Percentiles rank a stretch among this genome's conserved stretches.
Conservation (phyloP, 1,139 yeast genomes). For the Saccharomyces hybrid region DNA sequence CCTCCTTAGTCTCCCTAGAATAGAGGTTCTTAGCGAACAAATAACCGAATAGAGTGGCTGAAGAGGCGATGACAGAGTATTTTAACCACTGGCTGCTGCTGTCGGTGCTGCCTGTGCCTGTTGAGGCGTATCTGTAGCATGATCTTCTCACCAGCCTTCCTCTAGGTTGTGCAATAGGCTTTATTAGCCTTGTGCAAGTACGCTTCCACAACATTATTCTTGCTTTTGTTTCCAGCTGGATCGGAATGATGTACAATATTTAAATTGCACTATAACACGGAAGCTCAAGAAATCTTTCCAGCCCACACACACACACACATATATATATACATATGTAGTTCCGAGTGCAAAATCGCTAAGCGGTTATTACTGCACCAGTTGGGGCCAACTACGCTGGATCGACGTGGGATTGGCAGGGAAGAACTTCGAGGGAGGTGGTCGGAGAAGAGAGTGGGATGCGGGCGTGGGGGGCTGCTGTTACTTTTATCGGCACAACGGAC, state of each 20-base stretch:
- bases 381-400: not conserved
- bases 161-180: not conserved
- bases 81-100: not conserved
- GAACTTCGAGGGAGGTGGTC: not conserved
- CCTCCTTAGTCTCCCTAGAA: not conserved
- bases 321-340: not conserved
- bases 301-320: not conserved
- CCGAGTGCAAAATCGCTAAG: not conserved
- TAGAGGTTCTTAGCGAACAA: not conserved
- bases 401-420: not conserved
- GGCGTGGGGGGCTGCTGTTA: not conserved
- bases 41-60: not conserved
- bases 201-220: not conserved
- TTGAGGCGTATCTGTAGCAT: not conserved
- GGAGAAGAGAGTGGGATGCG: not conserved
- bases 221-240: not conserved
- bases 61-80: not conserved
- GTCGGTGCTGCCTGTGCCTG: not conserved
- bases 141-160: not conserved
- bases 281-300: not conserved
- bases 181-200: not conserved
- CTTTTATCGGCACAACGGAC: not conserved
- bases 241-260: not conserved
- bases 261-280: not conserved
- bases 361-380: not conserved